Evolutionary conservation across 225 moss, liverwort and hornwort species (phyloP).

Genomic region (Polytrichum commune): DNA sequence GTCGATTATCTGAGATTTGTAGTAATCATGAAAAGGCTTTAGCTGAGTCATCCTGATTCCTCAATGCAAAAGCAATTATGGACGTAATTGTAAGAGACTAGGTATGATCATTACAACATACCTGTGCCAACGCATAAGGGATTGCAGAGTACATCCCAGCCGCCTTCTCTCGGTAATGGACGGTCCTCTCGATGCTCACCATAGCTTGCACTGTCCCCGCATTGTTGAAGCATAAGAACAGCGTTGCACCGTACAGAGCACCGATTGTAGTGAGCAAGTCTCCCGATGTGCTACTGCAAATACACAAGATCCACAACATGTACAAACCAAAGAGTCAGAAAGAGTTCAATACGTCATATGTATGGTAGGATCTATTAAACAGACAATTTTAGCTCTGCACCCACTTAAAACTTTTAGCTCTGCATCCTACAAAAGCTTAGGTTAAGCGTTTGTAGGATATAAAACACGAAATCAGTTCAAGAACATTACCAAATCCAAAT

Average conservation of each 20-base stretch:
- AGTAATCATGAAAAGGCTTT: too few species aligned
- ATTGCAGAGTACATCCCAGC: conserved; percentile 61
- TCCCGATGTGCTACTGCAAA: conserved; percentile 25
- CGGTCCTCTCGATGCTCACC: conserved; percentile 54
- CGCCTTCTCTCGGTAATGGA: conserved; percentile 57
- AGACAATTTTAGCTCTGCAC: background rate
- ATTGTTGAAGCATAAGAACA: conserved; percentile 61
- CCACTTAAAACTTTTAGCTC: background rate
- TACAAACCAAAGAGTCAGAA: background rate
- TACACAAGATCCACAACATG: background rate
- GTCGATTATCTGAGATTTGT: too few species aligned
- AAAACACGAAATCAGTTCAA: too few species aligned
- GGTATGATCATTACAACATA: background rate
- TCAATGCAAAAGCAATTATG: background rate
- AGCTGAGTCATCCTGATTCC: background rate
- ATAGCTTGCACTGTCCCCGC: conserved; percentile 47
- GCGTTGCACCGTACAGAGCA: conserved; percentile 39
- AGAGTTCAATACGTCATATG: background rate
- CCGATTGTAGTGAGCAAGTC: conserved; percentile 45
- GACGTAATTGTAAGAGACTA: background rate
- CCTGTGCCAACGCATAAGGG: conserved; percentile 53
- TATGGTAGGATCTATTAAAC: background rate
- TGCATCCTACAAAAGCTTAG: background rate
- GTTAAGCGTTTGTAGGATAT: too few species aligned
- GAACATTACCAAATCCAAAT: too few species aligned